These are phyloP conservation scores for Pseudogymnoascus sp. DNA, from an alignment of 2,329 filamentous ascomycete genomes.

Conservation along the genomic window DNA sequence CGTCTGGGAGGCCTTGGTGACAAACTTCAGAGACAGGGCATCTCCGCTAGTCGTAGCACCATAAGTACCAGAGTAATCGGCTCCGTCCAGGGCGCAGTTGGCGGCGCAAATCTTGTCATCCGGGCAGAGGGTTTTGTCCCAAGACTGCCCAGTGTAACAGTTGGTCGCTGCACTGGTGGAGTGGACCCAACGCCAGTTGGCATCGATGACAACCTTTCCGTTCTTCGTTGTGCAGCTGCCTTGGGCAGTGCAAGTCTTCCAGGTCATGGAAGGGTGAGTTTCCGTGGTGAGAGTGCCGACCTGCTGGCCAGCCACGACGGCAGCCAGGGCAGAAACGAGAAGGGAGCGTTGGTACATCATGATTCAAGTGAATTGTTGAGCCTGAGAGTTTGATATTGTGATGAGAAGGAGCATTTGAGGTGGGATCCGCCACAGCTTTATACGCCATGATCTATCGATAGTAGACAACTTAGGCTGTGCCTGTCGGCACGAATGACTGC, in stretches of 20 bases:
- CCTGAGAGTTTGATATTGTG: neutral
- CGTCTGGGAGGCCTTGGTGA: conserved; percentile 41
- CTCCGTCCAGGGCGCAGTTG: conserved; percentile 45
- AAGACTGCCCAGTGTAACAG: conserved; percentile 36
- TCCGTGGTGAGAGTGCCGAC: conserved; percentile 38
- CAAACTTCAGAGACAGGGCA: conserved; percentile 47
- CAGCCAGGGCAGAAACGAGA: conserved; percentile 30
- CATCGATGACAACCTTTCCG: conserved; percentile 43
- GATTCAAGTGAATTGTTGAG: neutral
- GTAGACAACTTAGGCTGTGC: conserved; percentile 1
- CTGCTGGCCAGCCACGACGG: conserved; percentile 38
- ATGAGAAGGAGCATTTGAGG: neutral
- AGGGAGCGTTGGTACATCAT: neutral
- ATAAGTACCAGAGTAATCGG: conserved; percentile 43
- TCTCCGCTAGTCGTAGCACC: conserved; percentile 45
- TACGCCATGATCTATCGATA: neutral
- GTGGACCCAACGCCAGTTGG: conserved; percentile 53
- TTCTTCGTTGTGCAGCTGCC: conserved; percentile 38
- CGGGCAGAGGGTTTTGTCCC: conserved; percentile 35
- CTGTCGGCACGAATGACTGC: neutral
- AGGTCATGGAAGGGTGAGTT: conserved; percentile 43
- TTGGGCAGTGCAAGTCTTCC: conserved; percentile 38
- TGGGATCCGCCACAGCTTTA: neutral
- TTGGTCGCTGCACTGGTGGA: conserved; percentile 32
- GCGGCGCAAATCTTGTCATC: conserved; percentile 36